These are phyloP conservation scores for Ustanciosporium gigantosporum DNA, from an alignment of 1,284 basidiomycete genomes.

Conservation along the genomic window DNA sequence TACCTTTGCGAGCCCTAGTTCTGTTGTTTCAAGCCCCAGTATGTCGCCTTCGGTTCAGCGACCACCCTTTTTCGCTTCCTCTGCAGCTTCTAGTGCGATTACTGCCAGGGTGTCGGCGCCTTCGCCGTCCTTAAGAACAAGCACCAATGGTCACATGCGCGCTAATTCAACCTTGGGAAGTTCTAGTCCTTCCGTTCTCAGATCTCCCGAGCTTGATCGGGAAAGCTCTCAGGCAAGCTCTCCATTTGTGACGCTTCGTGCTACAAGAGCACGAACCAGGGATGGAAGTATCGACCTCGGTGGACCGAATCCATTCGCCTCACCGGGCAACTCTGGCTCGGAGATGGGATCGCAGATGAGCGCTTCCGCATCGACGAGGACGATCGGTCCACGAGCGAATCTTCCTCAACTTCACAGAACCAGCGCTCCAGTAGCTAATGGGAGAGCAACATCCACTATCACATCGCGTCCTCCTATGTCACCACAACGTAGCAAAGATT, in stretches of 20 bases:
- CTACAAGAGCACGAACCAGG: neutral
- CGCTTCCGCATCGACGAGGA: neutral
- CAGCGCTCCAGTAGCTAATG: neutral
- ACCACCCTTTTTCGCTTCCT: constrained; percentile 12
- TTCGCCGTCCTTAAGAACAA: constrained; percentile 21
- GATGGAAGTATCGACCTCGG: neutral
- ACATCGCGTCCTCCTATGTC: neutral
- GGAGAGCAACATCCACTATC: neutral
- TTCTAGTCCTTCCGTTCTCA: neutral
- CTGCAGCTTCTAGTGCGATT: constrained; percentile 5
- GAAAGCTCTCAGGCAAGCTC: neutral
- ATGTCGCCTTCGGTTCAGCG: constrained; percentile 19
- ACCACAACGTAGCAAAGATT: neutral
- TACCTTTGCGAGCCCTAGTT: constrained; percentile 19
- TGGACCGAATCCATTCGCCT: neutral
- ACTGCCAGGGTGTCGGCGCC: constrained; percentile 14
- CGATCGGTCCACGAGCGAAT: neutral
- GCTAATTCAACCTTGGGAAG: constrained; percentile 14
- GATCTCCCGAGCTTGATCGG: neutral
- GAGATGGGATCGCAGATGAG: neutral
- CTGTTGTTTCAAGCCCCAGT: constrained; percentile 17
- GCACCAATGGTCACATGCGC: constrained; percentile 7
- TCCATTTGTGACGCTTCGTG: neutral
- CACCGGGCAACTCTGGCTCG: neutral
- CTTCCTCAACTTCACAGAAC: neutral